Evolutionary conservation across 495 filamentous ascomycete species (phyloP).

Genomic region (Penicillium psychrofluorescens): DNA sequence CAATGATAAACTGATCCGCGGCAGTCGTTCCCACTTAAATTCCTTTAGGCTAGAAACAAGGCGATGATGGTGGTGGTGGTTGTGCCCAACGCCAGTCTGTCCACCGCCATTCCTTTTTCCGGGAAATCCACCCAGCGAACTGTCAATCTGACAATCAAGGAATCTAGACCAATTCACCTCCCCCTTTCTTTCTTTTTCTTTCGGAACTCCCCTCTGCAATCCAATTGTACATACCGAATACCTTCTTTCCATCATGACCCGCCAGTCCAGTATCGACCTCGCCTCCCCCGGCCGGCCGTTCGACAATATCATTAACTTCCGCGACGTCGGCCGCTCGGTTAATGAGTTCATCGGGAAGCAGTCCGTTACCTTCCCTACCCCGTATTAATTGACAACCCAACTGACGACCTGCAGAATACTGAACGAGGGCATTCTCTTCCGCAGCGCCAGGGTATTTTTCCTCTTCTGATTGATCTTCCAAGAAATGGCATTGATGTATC

Average conservation of each 20-base stretch:
- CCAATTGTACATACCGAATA: not conserved
- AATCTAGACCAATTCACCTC: too few species aligned
- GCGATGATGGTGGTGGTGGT: too few species aligned
- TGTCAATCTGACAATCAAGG: not conserved
- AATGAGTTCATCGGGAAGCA: slow-evolving; percentile 50
- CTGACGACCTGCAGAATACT: slow-evolving; percentile 41
- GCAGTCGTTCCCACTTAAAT: too few species aligned
- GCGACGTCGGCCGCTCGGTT: slow-evolving; percentile 71
- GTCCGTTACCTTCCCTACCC: slow-evolving; percentile 27
- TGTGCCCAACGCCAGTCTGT: too few species aligned
- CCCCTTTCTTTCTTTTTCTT: too few species aligned
- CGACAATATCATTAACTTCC: slow-evolving; percentile 70
- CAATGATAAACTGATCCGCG: too few species aligned
- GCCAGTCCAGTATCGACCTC: slow-evolving; percentile 32
- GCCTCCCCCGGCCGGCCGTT: slow-evolving; percentile 44
- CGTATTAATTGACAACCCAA: not conserved
- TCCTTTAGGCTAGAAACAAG: too few species aligned
- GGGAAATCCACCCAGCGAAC: not conserved
- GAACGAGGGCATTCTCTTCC: slow-evolving; percentile 63
- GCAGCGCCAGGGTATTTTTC: slow-evolving; percentile 59
- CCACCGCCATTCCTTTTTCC: not conserved
- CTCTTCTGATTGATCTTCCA: not conserved
- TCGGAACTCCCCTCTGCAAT: not conserved
- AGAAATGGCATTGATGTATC: too few species aligned
- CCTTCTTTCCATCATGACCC: slow-evolving; percentile 11